Conservation (phyloP, 1,284 basidiomycete species). For the Irpex rosettiformis region DNA sequence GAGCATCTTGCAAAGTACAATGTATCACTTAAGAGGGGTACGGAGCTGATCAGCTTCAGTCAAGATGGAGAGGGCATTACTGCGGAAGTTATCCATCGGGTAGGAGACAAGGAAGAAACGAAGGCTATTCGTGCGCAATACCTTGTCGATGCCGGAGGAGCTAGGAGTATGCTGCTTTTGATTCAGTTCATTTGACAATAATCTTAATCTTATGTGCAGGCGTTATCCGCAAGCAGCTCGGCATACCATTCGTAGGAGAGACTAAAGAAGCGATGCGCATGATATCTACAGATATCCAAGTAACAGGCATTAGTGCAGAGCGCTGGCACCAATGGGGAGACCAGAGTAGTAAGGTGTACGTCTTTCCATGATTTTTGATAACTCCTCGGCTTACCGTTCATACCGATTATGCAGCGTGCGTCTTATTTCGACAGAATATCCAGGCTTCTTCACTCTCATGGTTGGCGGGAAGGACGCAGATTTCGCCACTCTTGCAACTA, state of each 20-base stretch:
- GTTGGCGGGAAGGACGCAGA: neutral
- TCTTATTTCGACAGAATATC: neutral
- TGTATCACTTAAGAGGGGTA: slow-evolving; percentile 13
- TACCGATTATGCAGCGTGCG: neutral
- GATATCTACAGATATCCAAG: slow-evolving; percentile 17
- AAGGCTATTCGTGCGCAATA: slow-evolving; percentile 1
- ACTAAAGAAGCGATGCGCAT: slow-evolving; percentile 19
- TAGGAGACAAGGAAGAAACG: neutral
- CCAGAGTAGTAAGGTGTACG: slow-evolving; percentile 4
- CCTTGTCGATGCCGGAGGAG: slow-evolving; percentile 16
- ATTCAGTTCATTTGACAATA: neutral
- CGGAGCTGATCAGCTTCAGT: slow-evolving; percentile 15
- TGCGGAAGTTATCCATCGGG: neutral
- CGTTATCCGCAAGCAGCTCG: slow-evolving; percentile 11
- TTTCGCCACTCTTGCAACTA: neutral
- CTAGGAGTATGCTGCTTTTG: slow-evolving; percentile 6
- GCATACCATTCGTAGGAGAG: slow-evolving; percentile 21
- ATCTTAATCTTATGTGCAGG: slow-evolving; percentile 3
- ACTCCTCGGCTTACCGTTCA: neutral
- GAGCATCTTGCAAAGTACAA: slow-evolving; percentile 13
- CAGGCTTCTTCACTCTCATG: neutral
- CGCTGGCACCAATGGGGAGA: slow-evolving; percentile 20
- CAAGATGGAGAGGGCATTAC: slow-evolving; percentile 14
- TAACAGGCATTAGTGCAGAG: slow-evolving; percentile 16
- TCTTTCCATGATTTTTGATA: neutral